Base-by-base conservation (phyloP, 169 alveolate genomes). In the Plasmodium chabaudi region DNA sequence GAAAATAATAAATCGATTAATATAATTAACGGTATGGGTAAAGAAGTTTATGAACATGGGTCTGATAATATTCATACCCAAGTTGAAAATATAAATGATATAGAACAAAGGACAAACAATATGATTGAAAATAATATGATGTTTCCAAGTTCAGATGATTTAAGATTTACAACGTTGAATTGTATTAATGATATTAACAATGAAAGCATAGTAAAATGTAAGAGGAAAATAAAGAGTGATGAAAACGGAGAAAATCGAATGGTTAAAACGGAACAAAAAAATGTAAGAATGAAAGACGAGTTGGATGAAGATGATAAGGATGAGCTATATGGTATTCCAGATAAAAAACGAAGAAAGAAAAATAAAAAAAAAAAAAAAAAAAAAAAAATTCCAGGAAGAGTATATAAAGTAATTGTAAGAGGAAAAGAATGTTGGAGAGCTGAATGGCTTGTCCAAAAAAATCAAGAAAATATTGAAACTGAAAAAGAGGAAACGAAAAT, bases 391-490 rank as follows among this genome's bases (percentile, higher is more conserved):
- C 79, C 75, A 1, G 89, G 89, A 21, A 77, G 89, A 65, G 39
- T 77, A 9, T 77, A 77, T 56, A 77, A 77, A 59, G 89, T 77
- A 9, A 51, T 77, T 64, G 89, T 77, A 51, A 53, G 89, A 23
- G 89, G 89, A 12, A 77, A 77, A 23, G 89, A 77, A 68, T 77
- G 89, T 69, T 77, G 89, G 89, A 77, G 89, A 57, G 89, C 89
- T 9, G 89, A 77, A 77, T 77, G 89, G 89, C 53, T 64, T 25
- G 70, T 64, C 9, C 69, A 56, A 39, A 53, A 56, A 60, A 39
- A 39, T 27, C 15, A 21, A 9, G 68, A 46, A 51, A 44, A 68
- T 68, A 15, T 10, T 27, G 39, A 25, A 5, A 27, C 12, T 9
- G 39, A 17, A 0, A 25, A 13, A 27, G 27, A 64, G 10, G 23